Base-by-base conservation (phyloP, 2,329 filamentous ascomycete genomes). In the Beauveria scarabaeidicola region DNA sequence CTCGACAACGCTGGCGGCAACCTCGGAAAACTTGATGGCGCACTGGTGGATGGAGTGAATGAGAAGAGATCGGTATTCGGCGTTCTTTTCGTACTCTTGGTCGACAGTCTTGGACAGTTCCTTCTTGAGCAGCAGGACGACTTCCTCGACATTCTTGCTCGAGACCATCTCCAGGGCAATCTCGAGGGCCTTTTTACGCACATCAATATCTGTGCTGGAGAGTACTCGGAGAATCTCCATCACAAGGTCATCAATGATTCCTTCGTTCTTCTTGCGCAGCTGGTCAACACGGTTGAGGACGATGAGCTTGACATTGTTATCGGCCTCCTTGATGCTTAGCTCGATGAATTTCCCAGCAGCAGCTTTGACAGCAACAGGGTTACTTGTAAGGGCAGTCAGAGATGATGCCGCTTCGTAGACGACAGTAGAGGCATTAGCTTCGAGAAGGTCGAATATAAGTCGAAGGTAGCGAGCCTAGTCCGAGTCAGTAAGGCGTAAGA, bases 301-400 rank as follows among this genome's bases (percentile, higher is more conserved):
- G 66, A 99, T 99, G 50, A 99, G 86, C 78, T 99, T 99, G 64
- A 99, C 94, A 70, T 99, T 99, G 79, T 99, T 99, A 73, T 99
- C 94, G 0, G 94, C 88, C 75, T 97, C 94, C 76, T 96, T 96
- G 72, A 99, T 97, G 71, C 89, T 91, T 9, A 99, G 81, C 74
- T 99, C 94, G 64, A 97, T 96, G 72, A 99, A 94, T 71, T 99
- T 99, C 66, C 85, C 84, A 15, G 94, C 94, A 10, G 94, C 94
- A 27, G 94, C 94, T 77, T 97, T 99, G 61, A 99, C 93, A 19
- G 94, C 94, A 13, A 99, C 94, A 1, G 94, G 93, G 75, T 99
- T 99, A 74, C 85, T 95, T 21, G 94, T 99, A 57, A 99, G 83
- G 1, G 92, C 87, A 7, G 93, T 97, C 60, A 99, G 81, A 13